Base-by-base conservation (phyloP, 2,329 filamentous ascomycete species). In the Aspergillus brunneoviolaceus region DNA sequence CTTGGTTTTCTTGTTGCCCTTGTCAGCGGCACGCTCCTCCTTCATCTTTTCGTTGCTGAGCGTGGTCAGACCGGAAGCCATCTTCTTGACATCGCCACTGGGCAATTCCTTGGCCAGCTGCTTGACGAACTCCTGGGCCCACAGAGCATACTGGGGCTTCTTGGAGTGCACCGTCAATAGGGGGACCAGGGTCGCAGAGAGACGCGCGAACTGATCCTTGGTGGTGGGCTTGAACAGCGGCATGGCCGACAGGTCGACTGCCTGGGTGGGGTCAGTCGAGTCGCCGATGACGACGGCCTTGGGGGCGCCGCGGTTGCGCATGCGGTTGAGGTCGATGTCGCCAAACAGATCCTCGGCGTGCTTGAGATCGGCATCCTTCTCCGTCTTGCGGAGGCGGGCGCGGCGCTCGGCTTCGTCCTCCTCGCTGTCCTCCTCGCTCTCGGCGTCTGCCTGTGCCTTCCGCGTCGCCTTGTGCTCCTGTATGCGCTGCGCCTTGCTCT, bases 31-130 rank as follows among this genome's bases (percentile, higher is more conserved):
- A 85, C 98, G 97, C 85, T 99, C 95, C 77, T 97, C 93, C 82
- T 92, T 96, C 89, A 98, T 89, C 85, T 96, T 97, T 85, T 98
- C 95, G 76, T 99, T 99, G 74, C 91, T 86, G 59, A 96, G 84
- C 5, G 92, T 89, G n/a, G 93, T 96, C 71, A 99, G 79, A 5
- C 86, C 85, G 76, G 90, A 96, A 12, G 92, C 87, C 66, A 96
- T 86, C 84, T 98, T 98, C 86, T 98, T 97, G 79, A 98, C 93
- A 80, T 98, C 92, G 59, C 95, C 89, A 74, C 91, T 96, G 14
- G 90, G 88, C 67, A 99, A 79, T 29, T 96, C 93, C 79, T 92
- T 93, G 69, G 88, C 86, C 49, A 98, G 85, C 72, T 91, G 87
- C 82, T 96, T 96, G 65, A 85, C 79, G 72, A 99, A 95, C 72